Base-by-base conservation (phyloP, 2,329 filamentous ascomycete genomes). In the Pseudogymnoascus sp. region DNA sequence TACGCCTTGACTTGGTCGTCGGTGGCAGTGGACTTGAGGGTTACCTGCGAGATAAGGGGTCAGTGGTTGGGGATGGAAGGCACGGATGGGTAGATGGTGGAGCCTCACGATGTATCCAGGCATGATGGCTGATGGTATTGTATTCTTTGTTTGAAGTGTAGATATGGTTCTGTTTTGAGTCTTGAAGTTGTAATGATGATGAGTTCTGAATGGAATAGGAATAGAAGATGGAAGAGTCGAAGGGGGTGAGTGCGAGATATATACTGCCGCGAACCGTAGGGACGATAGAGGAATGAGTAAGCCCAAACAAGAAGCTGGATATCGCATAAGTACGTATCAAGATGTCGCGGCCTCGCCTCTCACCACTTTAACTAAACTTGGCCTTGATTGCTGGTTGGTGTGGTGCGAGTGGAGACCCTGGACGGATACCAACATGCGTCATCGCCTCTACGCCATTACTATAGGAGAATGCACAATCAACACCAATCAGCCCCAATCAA, bases 11-110 rank as follows among this genome's bases (percentile, higher is more conserved):
- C 79, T 71, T 95, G 79, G 33, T 85, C 83, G 57, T 78, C 71
- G 62, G 83, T 81, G 66, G 87, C 85, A 64, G 85, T 83, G 39
- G 85, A 78, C 76, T 94, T 93, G 75, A 90, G 83, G 61, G 90
- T 91, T 66, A 96, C 84, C 91, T 96, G 64, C 28, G 37, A 50
- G 4, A 25, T 35, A 38, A 59, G 62, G 38, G 63, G 60, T 28
- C 39, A 41, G 3, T 18, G 18, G 18, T 59, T 39, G 41, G 59
- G 9, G 30, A 33, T 33, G 30, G 5, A 33, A 37, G 6, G 15
- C 11, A 5, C 11, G 37, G 15, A 41, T 15, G 9, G 36, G 59
- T 20, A 14, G 33, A 6, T 20, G 50, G 38, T 38, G 58, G n/a
- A 11, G 22, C 28, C 63, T 57, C 47, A 65, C 64, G 20, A 66